Evolutionary conservation across 2,329 filamentous ascomycete genomes (phyloP), one percentile per base, ranked within the genome.

Genomic region (Coniochaeta pulveracea): DNA sequence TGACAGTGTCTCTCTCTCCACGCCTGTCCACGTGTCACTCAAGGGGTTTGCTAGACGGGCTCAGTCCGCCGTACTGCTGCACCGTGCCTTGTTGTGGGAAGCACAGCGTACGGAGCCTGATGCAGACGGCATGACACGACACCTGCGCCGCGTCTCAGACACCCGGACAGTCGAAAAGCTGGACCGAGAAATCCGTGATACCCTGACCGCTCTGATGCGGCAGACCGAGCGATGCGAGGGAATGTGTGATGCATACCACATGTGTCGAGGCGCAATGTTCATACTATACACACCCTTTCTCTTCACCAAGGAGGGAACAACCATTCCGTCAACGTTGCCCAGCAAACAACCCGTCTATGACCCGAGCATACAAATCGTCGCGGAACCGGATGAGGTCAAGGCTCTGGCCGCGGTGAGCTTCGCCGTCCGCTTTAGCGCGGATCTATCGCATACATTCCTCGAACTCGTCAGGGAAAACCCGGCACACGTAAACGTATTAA

Each of bases 81-180:
- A 28, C 26, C 5, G 26, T 8, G 26, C 26, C 26, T 17, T 28
- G 15, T 17, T 28, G 15, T 28, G 26, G 26, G 26, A 28, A 28
- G 4, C 26, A 5, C 26, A 17, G 10, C 19, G 15, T 9, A 28
- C 14, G 15, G 7, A 12, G 15, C 26, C 10, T 17, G 26, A 28
- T 17, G 14, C 12, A 18, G 6, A 6, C 26, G 26, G 26, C 26
- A 16, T 28, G 15, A 17, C 15, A 10, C 15, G 6, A 18, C 15
- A 9, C 26, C 15, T 18, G 15, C 26, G 24, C 25, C 25, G 6
- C 12, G 6, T n/a, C 15, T 16, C 26, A 16, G 12, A 6, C 24
- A 26, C 24, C 11, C 24, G 24, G 6, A n/a, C 6, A 10, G 11
- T n/a, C n/a, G 24, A 26, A 26, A 10, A 26, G 15, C 24, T 26